Evolutionary conservation across 2,329 filamentous ascomycete genomes (phyloP), one percentile per base, ranked within the genome.

Genomic region (Diaporthe longicolla): DNA sequence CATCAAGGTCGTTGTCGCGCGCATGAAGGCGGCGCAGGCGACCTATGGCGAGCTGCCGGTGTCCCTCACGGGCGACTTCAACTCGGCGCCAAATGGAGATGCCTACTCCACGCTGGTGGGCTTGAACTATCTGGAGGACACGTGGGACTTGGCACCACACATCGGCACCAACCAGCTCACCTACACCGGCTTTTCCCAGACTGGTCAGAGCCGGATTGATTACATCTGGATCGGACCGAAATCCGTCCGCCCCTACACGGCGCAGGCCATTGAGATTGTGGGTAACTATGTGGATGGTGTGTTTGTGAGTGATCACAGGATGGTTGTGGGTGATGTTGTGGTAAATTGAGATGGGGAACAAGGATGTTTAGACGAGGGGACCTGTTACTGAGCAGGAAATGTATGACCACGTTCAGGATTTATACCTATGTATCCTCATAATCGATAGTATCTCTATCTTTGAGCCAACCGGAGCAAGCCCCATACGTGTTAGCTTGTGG

Each of bases 51-150:
- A 54, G 81, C 0, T 76, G 11, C 73, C 71, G 17, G 80, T 85
- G 29, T 82, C 85, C 68, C 78, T 88, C 0, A 81, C 82, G 0
- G 86, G 87, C 0, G 86, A 88, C 73, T 82, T 88, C 72, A 88
- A 88, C 70, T 85, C 83, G n/a, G 79, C 82, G 70, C 79, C 80
- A 1, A 74, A 73, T 5, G 80, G 81, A 7, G 82, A 84, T 55
- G 86, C 87, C 11, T 87, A 87, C 73, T 77, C 77, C 72, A 79
- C 82, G n/a, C 74, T 87, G 11, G 83, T 40, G 76, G 75, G 21
- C n/a, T 63, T 17, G 73, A 72, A 54, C 71, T 76, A 48, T 69
- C 70, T 45, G 70, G 78, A 24, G 43, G 75, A 50, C 77, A 78
- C 74, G 43, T 80, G 54, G 76, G 79, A 82, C 4, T 40, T 74